Conservation (phyloP, 192 early-diverging fungal species). For the Glomus cerebriforme region DNA sequence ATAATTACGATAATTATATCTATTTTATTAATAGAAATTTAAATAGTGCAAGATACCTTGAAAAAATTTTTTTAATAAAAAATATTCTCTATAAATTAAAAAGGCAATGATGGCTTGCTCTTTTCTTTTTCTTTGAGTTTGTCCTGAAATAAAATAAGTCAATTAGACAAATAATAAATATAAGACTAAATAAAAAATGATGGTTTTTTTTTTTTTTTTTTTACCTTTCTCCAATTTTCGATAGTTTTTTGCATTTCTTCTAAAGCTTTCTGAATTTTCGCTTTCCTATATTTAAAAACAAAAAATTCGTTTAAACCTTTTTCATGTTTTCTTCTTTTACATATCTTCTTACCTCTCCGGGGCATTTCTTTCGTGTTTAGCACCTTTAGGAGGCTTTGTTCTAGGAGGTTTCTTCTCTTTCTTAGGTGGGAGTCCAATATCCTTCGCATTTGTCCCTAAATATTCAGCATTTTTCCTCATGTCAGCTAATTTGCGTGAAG, state of each 20-base stretch:
- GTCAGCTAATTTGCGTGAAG: constrained; percentile 58
- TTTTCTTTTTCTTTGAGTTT: constrained; percentile 27
- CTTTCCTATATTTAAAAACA: constrained; percentile 30
- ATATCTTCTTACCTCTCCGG: constrained; percentile 35
- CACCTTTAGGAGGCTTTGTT: constrained; percentile 44
- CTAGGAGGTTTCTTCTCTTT: constrained; percentile 40
- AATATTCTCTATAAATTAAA: not conserved
- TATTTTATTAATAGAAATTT: too few species aligned
- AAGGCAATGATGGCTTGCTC: constrained; percentile 23
- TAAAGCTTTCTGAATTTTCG: constrained; percentile 47
- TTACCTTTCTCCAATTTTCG: constrained; percentile 47
- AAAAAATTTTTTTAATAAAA: too few species aligned
- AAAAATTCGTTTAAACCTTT: not conserved
- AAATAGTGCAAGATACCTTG: too few species aligned
- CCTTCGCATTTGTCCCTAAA: constrained; percentile 47
- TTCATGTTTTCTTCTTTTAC: not conserved
- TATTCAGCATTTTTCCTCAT: constrained; percentile 63
- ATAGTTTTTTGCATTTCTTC: constrained; percentile 49
- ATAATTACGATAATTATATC: not conserved
- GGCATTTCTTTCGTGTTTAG: constrained; percentile 44
- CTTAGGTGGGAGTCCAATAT: constrained; percentile 51
- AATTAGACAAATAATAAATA: not conserved
- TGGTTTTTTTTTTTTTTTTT: too few species aligned
- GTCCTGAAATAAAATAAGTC: not conserved
- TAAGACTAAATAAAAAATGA: not conserved